Percentiles rank a stretch among this genome's conserved stretches.
Conservation (phyloP, 371 early-diverging fungal species). For the Dipsacomyces acuminosporus region DNA sequence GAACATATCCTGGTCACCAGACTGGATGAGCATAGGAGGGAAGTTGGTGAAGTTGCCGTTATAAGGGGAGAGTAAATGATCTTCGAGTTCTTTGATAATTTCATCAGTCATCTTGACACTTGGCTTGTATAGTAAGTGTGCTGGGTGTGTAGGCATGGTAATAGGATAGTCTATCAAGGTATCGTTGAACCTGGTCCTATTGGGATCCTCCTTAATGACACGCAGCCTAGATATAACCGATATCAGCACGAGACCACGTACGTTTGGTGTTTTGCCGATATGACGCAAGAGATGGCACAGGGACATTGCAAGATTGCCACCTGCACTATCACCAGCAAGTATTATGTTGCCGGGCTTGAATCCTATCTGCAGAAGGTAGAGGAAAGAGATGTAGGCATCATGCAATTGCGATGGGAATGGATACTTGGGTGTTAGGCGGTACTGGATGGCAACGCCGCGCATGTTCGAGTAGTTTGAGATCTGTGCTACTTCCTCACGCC, state of each 20-base stretch:
- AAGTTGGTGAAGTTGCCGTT: conserved; percentile 32
- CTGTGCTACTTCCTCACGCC: conserved; percentile 14
- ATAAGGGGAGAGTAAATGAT: conserved; percentile 9
- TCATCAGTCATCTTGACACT: conserved; percentile 9
- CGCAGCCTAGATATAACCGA: conserved; percentile 9
- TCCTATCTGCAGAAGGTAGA: conserved; percentile 12
- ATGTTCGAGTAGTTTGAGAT: conserved; percentile 1
- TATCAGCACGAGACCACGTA: conserved; percentile 5
- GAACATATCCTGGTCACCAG: conserved; percentile 51
- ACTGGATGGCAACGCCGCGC: conserved; percentile 28
- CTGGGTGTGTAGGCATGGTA: conserved; percentile 17
- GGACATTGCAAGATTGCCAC: conserved; percentile 24
- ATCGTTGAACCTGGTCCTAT: background rate
- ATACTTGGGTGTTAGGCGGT: conserved; percentile 36
- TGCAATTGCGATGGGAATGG: conserved; percentile 45
- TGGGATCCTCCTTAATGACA: conserved; percentile 1
- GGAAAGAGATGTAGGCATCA: conserved; percentile 31
- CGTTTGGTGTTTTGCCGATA: background rate
- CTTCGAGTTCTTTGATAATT: conserved; percentile 9
- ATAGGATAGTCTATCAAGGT: conserved; percentile 8
- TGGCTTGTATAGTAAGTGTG: conserved; percentile 25
- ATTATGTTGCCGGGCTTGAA: conserved; percentile 29
- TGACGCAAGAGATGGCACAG: conserved; percentile 19
- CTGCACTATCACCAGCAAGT: conserved; percentile 40
- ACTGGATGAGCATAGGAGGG: conserved; percentile 53